Conservation (phyloP, 345 rosid genomes). For the Citrus mangshanensis region DNA sequence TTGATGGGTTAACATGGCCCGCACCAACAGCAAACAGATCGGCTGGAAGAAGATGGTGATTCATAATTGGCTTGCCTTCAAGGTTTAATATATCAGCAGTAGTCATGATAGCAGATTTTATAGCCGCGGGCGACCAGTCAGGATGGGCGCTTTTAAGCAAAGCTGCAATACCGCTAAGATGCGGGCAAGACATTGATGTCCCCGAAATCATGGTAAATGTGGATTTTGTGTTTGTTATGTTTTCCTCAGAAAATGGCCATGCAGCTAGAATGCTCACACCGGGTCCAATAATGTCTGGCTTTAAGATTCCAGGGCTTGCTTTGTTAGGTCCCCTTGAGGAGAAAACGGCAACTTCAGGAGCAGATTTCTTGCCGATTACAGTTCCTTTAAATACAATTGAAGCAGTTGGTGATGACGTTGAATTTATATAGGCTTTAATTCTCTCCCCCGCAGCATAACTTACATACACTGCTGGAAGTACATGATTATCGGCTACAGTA, state of each 20-base stretch:
- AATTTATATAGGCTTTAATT: not conserved
- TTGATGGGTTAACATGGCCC: not conserved
- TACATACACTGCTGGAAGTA: not conserved
- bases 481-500: not conserved
- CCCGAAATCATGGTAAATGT: no score
- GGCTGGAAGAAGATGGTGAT: not conserved
- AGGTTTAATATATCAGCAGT: not conserved
- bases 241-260: not conserved
- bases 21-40: not conserved
- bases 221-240: no score
- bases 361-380: not conserved
- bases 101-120: not conserved
- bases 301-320: not conserved
- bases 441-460: not conserved
- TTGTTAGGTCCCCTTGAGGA: not conserved
- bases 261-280: not conserved
- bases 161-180: not conserved
- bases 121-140: not conserved
- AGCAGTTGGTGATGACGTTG: not conserved
- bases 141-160: not conserved
- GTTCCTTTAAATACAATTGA: not conserved
- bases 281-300: not conserved
- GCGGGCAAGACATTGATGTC: not conserved
- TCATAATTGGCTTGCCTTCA: not conserved
- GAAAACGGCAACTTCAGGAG: not conserved